phyloP scores from a whole-genome alignment of 257 asterid genomes.

The Ilex aquifolium region DNA sequence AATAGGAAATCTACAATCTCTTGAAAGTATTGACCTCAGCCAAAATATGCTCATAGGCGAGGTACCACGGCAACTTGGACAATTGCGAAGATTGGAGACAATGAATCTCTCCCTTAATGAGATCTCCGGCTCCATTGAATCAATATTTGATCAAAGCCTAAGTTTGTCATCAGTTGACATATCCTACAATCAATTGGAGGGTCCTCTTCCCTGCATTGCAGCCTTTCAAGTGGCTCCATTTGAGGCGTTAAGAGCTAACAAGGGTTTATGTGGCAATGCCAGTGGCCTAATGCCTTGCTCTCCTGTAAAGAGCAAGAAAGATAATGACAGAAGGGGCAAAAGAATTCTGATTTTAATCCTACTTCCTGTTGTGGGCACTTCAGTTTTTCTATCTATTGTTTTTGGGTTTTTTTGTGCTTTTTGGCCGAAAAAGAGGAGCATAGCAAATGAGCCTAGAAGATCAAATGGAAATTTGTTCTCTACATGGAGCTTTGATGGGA shows the following conservation, averaged over 20 bases:
- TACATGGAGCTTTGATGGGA: conserved; percentile 26
- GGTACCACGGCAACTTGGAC: conserved; percentile 23
- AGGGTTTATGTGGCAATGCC: conserved; percentile 14
- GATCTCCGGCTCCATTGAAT: conserved; percentile 20
- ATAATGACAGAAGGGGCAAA: no score
- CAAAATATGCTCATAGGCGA: conserved; percentile 23
- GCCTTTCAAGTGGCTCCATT: conserved; percentile 22
- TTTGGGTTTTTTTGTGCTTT: no score
- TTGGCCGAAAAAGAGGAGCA: no score
- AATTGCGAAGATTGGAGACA: conserved; percentile 6
- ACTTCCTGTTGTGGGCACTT: no score
- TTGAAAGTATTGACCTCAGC: conserved; percentile 22
- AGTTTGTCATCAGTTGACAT: conserved; percentile 18
- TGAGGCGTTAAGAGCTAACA: conserved; percentile 16
- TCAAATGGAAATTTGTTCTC: conserved; percentile 8
- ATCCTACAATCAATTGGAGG: conserved; percentile 35
- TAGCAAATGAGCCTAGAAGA: no score
- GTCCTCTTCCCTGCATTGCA: conserved; percentile 26
- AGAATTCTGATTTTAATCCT: no score
- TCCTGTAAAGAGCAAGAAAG: no score
- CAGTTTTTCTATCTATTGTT: no score
- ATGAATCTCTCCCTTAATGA: conserved; percentile 33
- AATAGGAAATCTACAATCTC: background rate
- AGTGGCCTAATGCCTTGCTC: conserved; percentile 24
- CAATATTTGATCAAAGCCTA: conserved; percentile 3